A percentile compares a stretch with the other conserved stretches of the same genome.
These are phyloP conservation scores for Schizonepeta tenuifolia DNA, from an alignment of 257 asterid species.

Conservation along the genomic window DNA sequence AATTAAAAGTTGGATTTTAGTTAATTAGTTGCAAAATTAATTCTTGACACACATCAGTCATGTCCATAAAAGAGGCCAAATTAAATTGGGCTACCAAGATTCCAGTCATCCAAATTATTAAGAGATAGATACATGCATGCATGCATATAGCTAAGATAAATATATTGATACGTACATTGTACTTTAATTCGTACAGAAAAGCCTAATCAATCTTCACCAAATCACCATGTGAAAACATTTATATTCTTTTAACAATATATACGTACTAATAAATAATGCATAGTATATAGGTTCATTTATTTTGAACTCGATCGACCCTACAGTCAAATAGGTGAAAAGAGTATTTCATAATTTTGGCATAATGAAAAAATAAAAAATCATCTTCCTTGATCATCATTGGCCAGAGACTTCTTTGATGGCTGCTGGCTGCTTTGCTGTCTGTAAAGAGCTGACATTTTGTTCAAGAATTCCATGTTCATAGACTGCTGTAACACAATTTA, in stretches of 20 bases:
- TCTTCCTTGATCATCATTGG: slow-evolving; percentile 43
- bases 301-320: no score
- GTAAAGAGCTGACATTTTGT: slow-evolving; percentile 66
- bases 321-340: neutral
- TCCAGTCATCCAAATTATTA: neutral
- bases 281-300: no score
- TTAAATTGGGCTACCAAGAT: neutral
- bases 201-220: neutral
- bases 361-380: neutral
- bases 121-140: neutral
- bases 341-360: neutral
- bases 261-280: neutral
- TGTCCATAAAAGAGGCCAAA: neutral
- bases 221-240: slow-evolving; percentile 4
- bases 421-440: slow-evolving; percentile 48
- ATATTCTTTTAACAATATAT: slow-evolving; percentile 12
- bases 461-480: slow-evolving; percentile 67
- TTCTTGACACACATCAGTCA: neutral
- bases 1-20: neutral
- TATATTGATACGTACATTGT: neutral
- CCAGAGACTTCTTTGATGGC: slow-evolving; percentile 36
- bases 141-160: neutral
- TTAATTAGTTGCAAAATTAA: neutral
- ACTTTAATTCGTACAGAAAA: slow-evolving; percentile 1
- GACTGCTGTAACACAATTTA: slow-evolving; percentile 46